A percentile compares a stretch with the other conserved stretches of the same genome.
Conservation (phyloP, 2,329 filamentous ascomycete species). For the Microcera coccophila region DNA sequence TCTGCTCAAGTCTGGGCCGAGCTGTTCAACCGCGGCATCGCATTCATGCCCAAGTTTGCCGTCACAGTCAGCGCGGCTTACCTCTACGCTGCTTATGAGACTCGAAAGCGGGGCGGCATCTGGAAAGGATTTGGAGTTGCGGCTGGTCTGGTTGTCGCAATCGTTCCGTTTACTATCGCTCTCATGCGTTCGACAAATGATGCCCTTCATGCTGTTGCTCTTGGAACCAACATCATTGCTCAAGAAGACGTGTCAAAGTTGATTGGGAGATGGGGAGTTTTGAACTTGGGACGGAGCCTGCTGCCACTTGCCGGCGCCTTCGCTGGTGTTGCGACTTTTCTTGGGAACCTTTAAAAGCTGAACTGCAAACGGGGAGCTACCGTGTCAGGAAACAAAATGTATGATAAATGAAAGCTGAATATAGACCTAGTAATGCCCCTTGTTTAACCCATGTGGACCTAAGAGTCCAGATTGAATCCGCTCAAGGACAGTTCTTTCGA, state of each 20-base stretch:
- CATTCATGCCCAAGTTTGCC: slow-evolving; percentile 36
- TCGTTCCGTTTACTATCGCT: slow-evolving; percentile 39
- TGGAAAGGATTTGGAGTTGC: slow-evolving; percentile 36
- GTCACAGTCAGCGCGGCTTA: slow-evolving; percentile 32
- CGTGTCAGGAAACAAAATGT: neutral
- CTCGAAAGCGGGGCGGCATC: slow-evolving; percentile 18
- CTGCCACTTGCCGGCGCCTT: slow-evolving; percentile 30
- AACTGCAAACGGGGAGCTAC: neutral
- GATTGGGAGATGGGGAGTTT: slow-evolving; percentile 20
- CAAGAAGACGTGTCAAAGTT: slow-evolving; percentile 3
- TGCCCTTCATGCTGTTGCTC: slow-evolving; percentile 26
- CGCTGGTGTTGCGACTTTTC: slow-evolving; percentile 20
- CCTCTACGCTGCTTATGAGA: slow-evolving; percentile 35
- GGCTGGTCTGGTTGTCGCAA: slow-evolving; percentile 32
- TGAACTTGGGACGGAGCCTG: slow-evolving; percentile 32
- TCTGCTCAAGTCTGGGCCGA: slow-evolving; percentile 36
- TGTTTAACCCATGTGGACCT: too few species aligned
- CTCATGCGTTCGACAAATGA: slow-evolving; percentile 37
- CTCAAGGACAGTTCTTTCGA: too few species aligned
- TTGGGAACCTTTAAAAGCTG: slow-evolving; percentile 9
- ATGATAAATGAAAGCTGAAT: too few species aligned
- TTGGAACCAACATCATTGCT: slow-evolving; percentile 13
- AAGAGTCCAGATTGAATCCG: too few species aligned
- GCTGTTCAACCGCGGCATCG: slow-evolving; percentile 35
- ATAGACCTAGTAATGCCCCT: too few species aligned